Evolutionary conservation across 1,284 basidiomycete genomes (phyloP), one percentile per base, ranked within the genome.

Genomic region (Fomitiporia mediterranea): DNA sequence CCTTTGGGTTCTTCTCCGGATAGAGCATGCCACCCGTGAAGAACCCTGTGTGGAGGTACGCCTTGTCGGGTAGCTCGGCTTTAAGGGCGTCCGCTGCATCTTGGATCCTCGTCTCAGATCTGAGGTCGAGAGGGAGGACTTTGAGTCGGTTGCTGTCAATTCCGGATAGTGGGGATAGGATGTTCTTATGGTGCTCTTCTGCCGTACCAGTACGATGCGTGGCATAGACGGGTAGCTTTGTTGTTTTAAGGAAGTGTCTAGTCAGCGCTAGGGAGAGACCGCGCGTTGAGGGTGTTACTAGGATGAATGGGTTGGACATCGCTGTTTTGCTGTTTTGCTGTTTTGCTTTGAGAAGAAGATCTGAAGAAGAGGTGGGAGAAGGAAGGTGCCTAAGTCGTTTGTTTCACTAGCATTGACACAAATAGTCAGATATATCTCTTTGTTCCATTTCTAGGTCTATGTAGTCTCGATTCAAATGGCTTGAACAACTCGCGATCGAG

Each of bases 251-350:
- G 59, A 77, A 76, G 62, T 80, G 75, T n/a, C 80, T 74, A 13
- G 79, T 76, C 30, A 84, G 70, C 1, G 80, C 79, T 27, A 81
- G 72, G 8, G 79, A 80, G 11, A 83, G 70, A 9, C 80, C 80
- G 21, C 80, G 71, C 11, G 77, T 79, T 0, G 79, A 74, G 19
- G 72, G 72, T 19, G 73, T 67, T 32, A 81, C 68, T 52, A 82
- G 71, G 61, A 77, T 64, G 60, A 80, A 81, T 0, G 74, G 76
- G 17, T 54, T 61, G 30, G 55, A 21, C 58, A 60, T 60, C 23
- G 6, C n/a, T n/a, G n/a, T n/a, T n/a, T n/a, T n/a, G n/a, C n/a
- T n/a, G n/a, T n/a, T n/a, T n/a, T n/a, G n/a, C n/a, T n/a, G n/a
- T n/a, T n/a, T n/a, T n/a, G n/a, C n/a, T n/a, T 7, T 17, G 30